Percentiles rank a stretch among this genome's conserved stretches.
Evolutionary conservation across 768 basidiomycete genomes (phyloP).

Genomic region (Lyophyllum semitale): DNA sequence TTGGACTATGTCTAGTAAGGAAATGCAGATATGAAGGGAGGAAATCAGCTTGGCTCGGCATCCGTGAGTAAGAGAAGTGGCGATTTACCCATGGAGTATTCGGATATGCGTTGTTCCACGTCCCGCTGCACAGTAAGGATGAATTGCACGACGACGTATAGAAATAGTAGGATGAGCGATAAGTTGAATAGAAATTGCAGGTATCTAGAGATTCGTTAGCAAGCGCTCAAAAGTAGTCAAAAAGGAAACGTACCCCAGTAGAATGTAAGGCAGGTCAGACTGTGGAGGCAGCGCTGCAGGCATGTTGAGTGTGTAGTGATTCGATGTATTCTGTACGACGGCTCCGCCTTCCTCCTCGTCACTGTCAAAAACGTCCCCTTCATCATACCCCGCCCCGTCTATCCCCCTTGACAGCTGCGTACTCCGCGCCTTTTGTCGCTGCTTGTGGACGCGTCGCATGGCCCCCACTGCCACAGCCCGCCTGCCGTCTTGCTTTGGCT

Average conservation of each 20-base stretch:
- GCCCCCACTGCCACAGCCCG: constrained; percentile 66
- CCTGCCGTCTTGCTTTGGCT: constrained; percentile 32
- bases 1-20: constrained; percentile 75
- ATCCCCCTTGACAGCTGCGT: constrained; percentile 16
- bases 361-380: constrained; percentile 40
- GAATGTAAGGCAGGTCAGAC: constrained; percentile 75
- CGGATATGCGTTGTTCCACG: constrained; percentile 82
- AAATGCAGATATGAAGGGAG: neutral
- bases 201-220: constrained; percentile 54
- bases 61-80: neutral
- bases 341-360: constrained; percentile 48
- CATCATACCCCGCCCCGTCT: constrained; percentile 34
- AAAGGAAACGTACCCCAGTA: constrained; percentile 72
- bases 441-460: constrained; percentile 64
- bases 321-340: constrained; percentile 54
- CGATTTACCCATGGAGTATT: constrained; percentile 82
- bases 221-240: neutral
- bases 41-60: neutral
- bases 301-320: constrained; percentile 85
- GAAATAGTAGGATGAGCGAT: constrained; percentile 75
- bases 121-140: constrained; percentile 89
- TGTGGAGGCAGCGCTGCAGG: constrained; percentile 56
- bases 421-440: constrained; percentile 51
- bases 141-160: constrained; percentile 86
- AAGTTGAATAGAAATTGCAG: constrained; percentile 94